A percentile compares a stretch with the other conserved stretches of the same genome.
Conservation (phyloP, 2,329 filamentous ascomycete species). For the Neonectria coccinea region DNA sequence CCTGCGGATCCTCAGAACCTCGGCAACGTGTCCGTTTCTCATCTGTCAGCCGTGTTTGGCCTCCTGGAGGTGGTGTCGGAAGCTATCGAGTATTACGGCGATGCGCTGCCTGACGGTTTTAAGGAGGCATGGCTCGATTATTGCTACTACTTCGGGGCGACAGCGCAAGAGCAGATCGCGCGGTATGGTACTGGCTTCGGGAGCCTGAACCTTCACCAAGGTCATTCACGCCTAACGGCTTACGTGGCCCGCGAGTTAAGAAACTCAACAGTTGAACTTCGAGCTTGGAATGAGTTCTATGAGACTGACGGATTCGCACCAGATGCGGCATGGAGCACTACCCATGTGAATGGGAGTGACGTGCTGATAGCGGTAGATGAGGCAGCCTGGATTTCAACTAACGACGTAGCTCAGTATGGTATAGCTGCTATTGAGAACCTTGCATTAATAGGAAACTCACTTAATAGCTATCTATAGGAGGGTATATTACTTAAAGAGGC, state of each 20-base stretch:
- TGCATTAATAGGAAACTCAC: slow-evolving; percentile 49
- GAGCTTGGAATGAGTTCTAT: slow-evolving; percentile 68
- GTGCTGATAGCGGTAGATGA: slow-evolving; percentile 64
- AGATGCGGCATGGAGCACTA: slow-evolving; percentile 51
- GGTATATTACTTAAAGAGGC: neutral
- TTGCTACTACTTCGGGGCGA: slow-evolving; percentile 67
- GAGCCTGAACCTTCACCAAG: slow-evolving; percentile 63
- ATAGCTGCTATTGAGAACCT: slow-evolving; percentile 68
- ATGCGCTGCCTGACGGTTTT: slow-evolving; percentile 61
- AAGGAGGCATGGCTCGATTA: slow-evolving; percentile 69
- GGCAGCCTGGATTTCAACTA: slow-evolving; percentile 68
- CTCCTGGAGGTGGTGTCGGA: slow-evolving; percentile 69
- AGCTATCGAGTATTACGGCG: slow-evolving; percentile 61
- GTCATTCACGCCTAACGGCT: slow-evolving; percentile 69
- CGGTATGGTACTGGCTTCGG: slow-evolving; percentile 65
- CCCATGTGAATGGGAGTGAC: slow-evolving; percentile 55
- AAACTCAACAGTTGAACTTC: slow-evolving; percentile 60
- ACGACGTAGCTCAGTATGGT: slow-evolving; percentile 68
- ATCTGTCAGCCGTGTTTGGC: slow-evolving; percentile 69
- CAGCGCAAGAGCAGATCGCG: slow-evolving; percentile 60
- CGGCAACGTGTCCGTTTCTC: slow-evolving; percentile 64
- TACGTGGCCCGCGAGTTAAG: slow-evolving; percentile 59
- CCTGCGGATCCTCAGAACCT: slow-evolving; percentile 63
- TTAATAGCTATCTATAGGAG: slow-evolving; percentile 18
- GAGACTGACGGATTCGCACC: slow-evolving; percentile 59